Evolutionary conservation across 2,329 filamentous ascomycete genomes (phyloP).

Genomic region (Penicillium hesseltinei): DNA sequence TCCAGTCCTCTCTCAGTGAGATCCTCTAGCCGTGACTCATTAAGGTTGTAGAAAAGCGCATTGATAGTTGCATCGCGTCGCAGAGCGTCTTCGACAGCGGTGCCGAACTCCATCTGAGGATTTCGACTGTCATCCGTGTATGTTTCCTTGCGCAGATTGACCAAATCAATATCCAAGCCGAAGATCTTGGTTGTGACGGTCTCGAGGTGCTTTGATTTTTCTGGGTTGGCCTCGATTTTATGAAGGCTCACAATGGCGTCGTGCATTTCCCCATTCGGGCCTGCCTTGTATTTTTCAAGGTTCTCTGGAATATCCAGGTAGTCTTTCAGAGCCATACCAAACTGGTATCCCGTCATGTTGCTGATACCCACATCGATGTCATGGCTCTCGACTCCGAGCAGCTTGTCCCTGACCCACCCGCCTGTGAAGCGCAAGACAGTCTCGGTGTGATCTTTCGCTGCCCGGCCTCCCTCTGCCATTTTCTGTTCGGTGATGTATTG

Average conservation of each 20-base stretch:
- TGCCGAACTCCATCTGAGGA: conserved; percentile 90
- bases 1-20: conserved; percentile 70
- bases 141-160: conserved; percentile 89
- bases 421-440: conserved; percentile 49
- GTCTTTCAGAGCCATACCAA: conserved; percentile 45
- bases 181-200: conserved; percentile 84
- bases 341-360: conserved; percentile 51
- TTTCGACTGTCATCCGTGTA: conserved; percentile 88
- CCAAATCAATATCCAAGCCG: conserved; percentile 86
- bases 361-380: conserved; percentile 52
- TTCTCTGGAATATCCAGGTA: conserved; percentile 43
- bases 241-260: conserved; percentile 72
- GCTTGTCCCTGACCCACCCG: conserved; percentile 52
- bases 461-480: conserved; percentile 42
- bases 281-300: conserved; percentile 45
- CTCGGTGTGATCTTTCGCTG: conserved; percentile 16
- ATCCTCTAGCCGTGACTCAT: conserved; percentile 77
- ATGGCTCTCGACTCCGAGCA: conserved; percentile 47
- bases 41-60: conserved; percentile 91
- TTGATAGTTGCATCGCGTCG: conserved; percentile 92
- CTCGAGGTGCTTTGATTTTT: conserved; percentile 95
- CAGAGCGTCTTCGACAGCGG: conserved; percentile 82
- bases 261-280: conserved; percentile 51
- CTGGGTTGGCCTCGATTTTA: conserved; percentile 87
- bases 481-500: conserved; percentile 53